These are phyloP conservation scores for Ceratobasidium sp. DNA, from an alignment of 1,284 basidiomycete species.

Conservation along the genomic window DNA sequence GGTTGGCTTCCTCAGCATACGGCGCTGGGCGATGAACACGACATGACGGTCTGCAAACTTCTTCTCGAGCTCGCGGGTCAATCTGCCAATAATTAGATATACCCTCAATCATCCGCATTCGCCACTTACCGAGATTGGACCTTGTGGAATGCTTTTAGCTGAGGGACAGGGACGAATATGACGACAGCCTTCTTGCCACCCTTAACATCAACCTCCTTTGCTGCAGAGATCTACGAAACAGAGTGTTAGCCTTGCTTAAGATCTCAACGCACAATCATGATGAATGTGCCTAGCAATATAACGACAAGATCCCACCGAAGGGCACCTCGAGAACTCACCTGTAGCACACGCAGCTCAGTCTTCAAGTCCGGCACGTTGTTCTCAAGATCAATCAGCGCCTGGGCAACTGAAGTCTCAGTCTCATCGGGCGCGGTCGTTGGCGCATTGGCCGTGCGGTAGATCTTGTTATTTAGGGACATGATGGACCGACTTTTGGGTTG, in stretches of 20 bases:
- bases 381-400: constrained; percentile 98
- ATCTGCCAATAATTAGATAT: constrained; percentile 64
- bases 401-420: constrained; percentile 92
- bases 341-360: constrained; percentile 92
- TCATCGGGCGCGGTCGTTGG: constrained; percentile 91
- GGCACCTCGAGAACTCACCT: constrained; percentile 59
- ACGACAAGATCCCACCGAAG: background rate
- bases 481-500: constrained; percentile 29
- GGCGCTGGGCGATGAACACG: constrained; percentile 98
- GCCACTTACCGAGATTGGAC: constrained; percentile 91
- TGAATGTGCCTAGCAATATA: background rate
- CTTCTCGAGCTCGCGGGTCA: constrained; percentile 99
- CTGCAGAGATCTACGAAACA: constrained; percentile 81
- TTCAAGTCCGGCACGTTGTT: constrained; percentile 98
- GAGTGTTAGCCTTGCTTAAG: background rate
- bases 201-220: constrained; percentile 98
- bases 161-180: constrained; percentile 97
- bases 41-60: constrained; percentile 99
- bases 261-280: too few relatives aligned
- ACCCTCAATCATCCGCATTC: constrained; percentile 11
- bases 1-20: constrained; percentile 98
- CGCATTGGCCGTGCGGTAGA: constrained; percentile 96
- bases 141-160: constrained; percentile 99
- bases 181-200: constrained; percentile 99
- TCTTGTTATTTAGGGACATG: constrained; percentile 71